A percentile compares a stretch with the other conserved stretches of the same genome.
Evolutionary conservation across 192 early-diverging fungal species (phyloP).

Genomic region (Podila minutissima): DNA sequence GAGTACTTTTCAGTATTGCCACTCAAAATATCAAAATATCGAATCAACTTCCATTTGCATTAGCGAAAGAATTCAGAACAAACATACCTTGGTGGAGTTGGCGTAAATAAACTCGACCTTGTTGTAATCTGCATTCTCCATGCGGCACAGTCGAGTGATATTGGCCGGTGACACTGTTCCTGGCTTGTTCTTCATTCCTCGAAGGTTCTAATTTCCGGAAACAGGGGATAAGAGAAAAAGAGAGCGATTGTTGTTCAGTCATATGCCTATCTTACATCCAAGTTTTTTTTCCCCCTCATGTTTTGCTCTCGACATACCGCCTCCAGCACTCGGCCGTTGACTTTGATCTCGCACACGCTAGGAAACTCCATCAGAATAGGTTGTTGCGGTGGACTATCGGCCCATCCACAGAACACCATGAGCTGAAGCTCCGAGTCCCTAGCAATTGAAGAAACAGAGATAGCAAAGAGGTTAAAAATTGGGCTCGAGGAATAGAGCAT

Average conservation of each 20-base stretch:
- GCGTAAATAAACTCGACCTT: conserved; percentile 64
- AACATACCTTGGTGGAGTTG: conserved; percentile 59
- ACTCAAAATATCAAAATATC: background rate
- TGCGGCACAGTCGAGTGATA: conserved; percentile 53
- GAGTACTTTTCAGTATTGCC: background rate
- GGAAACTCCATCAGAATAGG: conserved; percentile 57
- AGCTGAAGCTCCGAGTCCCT: conserved; percentile 47
- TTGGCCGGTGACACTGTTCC: conserved; percentile 68
- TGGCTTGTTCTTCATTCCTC: conserved; percentile 65
- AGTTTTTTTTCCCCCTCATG: no score
- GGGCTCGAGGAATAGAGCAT: no score
- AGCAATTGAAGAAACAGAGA: background rate
- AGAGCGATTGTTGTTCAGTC: background rate
- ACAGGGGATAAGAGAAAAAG: background rate
- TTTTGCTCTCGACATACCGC: conserved; percentile 43
- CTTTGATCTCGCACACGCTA: conserved; percentile 56
- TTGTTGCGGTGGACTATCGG: conserved; percentile 11
- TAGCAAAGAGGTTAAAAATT: background rate
- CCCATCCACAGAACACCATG: conserved; percentile 54
- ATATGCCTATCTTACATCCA: background rate
- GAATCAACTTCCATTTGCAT: no score
- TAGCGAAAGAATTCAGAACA: background rate
- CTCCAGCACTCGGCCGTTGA: conserved; percentile 51
- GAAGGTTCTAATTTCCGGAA: conserved; percentile 49
- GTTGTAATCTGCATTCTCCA: conserved; percentile 41